A percentile compares a stretch with the other conserved stretches of the same genome.
Conservation (phyloP, 2,329 filamentous ascomycete species). For the Tolypocladium capitatum region DNA sequence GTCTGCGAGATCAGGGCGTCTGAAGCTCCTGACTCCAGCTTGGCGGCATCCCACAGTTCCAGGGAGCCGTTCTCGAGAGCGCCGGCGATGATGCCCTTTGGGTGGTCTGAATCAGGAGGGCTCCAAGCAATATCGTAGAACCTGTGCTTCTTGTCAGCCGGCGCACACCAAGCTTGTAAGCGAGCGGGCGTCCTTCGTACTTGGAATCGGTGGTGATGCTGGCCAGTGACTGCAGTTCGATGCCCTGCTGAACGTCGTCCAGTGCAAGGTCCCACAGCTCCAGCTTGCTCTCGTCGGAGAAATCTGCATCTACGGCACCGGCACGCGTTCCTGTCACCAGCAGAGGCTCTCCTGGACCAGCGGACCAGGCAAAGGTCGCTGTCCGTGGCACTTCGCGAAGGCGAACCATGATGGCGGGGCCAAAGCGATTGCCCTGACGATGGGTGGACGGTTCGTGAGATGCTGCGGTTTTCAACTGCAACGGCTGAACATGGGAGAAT, state of each 20-base stretch:
- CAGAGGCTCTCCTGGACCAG: conserved; percentile 62
- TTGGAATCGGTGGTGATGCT: conserved; percentile 82
- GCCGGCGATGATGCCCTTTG: conserved; percentile 83
- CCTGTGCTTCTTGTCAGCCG: conserved; percentile 31
- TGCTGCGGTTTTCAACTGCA: conserved; percentile 5
- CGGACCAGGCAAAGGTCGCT: conserved; percentile 94
- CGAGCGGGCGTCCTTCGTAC: conserved; percentile 32
- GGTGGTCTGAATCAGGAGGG: conserved; percentile 62
- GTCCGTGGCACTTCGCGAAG: conserved; percentile 93
- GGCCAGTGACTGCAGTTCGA: conserved; percentile 75
- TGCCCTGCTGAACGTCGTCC: conserved; percentile 58
- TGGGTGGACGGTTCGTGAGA: background rate
- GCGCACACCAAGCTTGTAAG: background rate
- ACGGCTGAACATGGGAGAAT: conserved; percentile 9
- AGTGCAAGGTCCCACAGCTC: conserved; percentile 92
- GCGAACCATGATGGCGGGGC: conserved; percentile 63
- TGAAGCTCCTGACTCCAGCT: conserved; percentile 41
- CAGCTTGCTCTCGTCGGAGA: conserved; percentile 91
- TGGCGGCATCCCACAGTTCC: conserved; percentile 82
- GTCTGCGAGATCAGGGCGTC: conserved; percentile 79
- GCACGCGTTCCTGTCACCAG: conserved; percentile 89
- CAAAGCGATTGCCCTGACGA: conserved; percentile 3
- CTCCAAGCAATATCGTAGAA: conserved; percentile 98
- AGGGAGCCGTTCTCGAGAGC: conserved; percentile 89
- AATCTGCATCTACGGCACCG: conserved; percentile 90